phyloP scores from a whole-genome alignment of 2,329 filamentous ascomycete genomes.

The Aspergillus novoparasiticus region DNA sequence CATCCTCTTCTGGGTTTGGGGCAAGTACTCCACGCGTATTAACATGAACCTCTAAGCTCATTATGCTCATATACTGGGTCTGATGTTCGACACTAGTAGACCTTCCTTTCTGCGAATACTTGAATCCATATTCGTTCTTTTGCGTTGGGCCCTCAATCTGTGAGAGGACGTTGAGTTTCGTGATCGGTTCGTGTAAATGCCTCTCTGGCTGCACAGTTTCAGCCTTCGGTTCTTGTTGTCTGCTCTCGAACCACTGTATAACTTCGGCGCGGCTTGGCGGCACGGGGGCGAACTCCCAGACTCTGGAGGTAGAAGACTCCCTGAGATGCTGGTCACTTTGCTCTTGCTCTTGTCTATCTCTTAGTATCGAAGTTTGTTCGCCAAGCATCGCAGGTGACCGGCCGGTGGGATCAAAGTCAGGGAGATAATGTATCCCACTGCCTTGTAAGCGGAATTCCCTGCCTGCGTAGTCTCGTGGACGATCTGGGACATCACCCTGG shows the following conservation, averaged over 20 bases:
- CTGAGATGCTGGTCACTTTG: slow-evolving; percentile 55
- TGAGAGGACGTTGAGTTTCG: slow-evolving; percentile 57
- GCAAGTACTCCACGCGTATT: slow-evolving; percentile 80
- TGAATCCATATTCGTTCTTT: slow-evolving; percentile 77
- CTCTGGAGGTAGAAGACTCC: slow-evolving; percentile 61
- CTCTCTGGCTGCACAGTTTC: slow-evolving; percentile 11
- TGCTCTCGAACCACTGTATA: slow-evolving; percentile 63
- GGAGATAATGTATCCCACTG: slow-evolving; percentile 75
- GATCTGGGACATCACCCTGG: slow-evolving; percentile 78
- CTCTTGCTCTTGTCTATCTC: slow-evolving; percentile 58
- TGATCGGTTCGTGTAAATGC: slow-evolving; percentile 17
- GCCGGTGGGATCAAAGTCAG: slow-evolving; percentile 71
- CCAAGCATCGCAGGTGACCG: slow-evolving; percentile 60
- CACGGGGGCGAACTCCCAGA: slow-evolving; percentile 74
- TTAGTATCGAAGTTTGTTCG: slow-evolving; percentile 48
- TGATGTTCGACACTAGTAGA: slow-evolving; percentile 79
- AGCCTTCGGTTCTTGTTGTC: slow-evolving; percentile 20
- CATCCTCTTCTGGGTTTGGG: slow-evolving; percentile 88
- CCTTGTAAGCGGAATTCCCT: slow-evolving; percentile 79
- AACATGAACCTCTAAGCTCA: slow-evolving; percentile 91
- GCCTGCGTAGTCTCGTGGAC: slow-evolving; percentile 80
- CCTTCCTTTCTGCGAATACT: slow-evolving; percentile 76
- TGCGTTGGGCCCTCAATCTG: slow-evolving; percentile 91
- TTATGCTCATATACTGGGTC: slow-evolving; percentile 91
- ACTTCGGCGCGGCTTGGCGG: slow-evolving; percentile 76